Evolutionary conservation across 768 basidiomycete genomes (phyloP).

Genomic region (Pilatotrama ljubarskyi): DNA sequence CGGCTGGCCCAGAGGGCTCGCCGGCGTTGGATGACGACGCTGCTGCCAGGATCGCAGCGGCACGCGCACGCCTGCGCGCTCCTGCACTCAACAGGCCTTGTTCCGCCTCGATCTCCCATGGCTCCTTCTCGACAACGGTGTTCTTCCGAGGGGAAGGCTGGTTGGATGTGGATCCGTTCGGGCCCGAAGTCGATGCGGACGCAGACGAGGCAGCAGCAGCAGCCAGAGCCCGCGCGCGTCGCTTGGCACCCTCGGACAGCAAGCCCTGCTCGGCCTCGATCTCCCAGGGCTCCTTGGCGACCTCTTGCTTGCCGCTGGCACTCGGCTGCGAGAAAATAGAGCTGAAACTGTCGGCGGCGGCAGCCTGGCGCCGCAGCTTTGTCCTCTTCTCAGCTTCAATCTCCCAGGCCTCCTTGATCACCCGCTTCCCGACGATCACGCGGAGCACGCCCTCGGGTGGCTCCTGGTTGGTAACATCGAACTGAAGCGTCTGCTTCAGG

Average conservation of each 20-base stretch:
- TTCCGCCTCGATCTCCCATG: slow-evolving; percentile 35
- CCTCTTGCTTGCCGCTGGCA: slow-evolving; percentile 31
- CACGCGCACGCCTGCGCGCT: slow-evolving; percentile 27
- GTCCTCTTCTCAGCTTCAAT: slow-evolving; percentile 63
- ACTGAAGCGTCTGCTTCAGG: slow-evolving; percentile 52
- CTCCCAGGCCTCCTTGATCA: slow-evolving; percentile 79
- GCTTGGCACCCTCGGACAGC: slow-evolving; percentile 69
- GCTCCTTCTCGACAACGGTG: slow-evolving; percentile 22
- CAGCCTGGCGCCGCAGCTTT: slow-evolving; percentile 40
- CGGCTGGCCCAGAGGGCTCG: neutral
- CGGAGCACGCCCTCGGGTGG: slow-evolving; percentile 52
- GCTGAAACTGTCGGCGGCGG: slow-evolving; percentile 8
- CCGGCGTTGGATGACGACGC: neutral
- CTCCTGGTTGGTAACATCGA: slow-evolving; percentile 54
- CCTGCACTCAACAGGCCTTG: slow-evolving; percentile 30
- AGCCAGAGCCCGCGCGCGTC: slow-evolving; percentile 60
- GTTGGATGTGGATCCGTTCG: neutral
- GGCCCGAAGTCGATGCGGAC: slow-evolving; percentile 17
- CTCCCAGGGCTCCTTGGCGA: slow-evolving; percentile 75
- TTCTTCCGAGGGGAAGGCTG: slow-evolving; percentile 14
- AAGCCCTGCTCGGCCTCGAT: slow-evolving; percentile 76
- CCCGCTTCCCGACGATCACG: slow-evolving; percentile 67
- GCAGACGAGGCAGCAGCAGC: slow-evolving; percentile 28
- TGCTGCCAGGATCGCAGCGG: slow-evolving; percentile 15
- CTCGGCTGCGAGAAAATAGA: neutral